Evolutionary conservation across 805 yeast species (phyloP), one percentile per base, ranked within the genome.

Genomic region (Trichomonascus vanleenenianus): DNA sequence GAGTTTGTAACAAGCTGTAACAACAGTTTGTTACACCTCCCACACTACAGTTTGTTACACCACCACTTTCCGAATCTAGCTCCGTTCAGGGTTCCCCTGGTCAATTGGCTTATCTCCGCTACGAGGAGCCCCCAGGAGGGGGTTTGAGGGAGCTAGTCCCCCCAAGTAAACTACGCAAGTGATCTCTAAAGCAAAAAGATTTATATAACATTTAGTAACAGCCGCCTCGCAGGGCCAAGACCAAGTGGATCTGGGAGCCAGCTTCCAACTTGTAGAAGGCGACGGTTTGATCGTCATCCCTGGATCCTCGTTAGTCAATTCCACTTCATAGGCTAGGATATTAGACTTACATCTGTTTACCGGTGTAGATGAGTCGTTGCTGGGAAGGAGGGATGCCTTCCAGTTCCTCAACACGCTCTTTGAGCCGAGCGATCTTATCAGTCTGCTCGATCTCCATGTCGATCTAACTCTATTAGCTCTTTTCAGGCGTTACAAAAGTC

Each of bases 341-440:
- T 14, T n/a, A 22, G 11, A 73, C 84, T 62, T 68, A 77, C 83
- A 91, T 75, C 68, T 91, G 97, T 55, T 86, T 85, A 16, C 98
- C 98, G 46, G 84, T 81, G 66, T 76, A 87, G 57, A 91, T 82
- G 53, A 91, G 78, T 55, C 96, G 78, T 66, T 93, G 98, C 67
- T 91, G 98, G 27, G 85, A 79, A 9, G 97, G 97, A 2, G 97
- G 96, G 46, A 91, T 91, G 1, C 97, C 98, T 63, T 91, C 97
- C 57, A 86, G 86, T 60, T 91, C 96, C 63, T 93, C 97, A 69
- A 91, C 78, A 61, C 83, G 76, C 61, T 91, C 97, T 65, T 91
- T 91, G 65, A 91, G 79, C 41, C 83, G 77, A 50, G 78, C 74
- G 48, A 85, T 73, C 52, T 61, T 61, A 47, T 65, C 71, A 3